phyloP scores from a whole-genome alignment of 768 basidiomycete species.

The Exidia glandulosa region DNA sequence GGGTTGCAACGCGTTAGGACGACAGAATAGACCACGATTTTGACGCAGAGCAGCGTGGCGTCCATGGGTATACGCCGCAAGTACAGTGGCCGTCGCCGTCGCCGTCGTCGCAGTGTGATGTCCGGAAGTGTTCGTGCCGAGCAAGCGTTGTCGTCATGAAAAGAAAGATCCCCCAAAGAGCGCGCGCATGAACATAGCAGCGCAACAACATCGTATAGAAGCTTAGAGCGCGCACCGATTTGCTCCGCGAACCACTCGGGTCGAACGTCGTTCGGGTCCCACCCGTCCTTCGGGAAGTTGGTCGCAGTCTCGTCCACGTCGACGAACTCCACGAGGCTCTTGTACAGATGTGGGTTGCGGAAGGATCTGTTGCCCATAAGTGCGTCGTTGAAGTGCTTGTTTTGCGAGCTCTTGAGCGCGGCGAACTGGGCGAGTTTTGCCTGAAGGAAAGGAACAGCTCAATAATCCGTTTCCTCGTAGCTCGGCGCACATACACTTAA shows the following conservation, averaged over 20 bases:
- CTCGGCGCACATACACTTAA: constrained; percentile 39
- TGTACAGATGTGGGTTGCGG: constrained; percentile 92
- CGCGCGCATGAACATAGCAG: background rate
- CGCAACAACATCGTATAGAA: background rate
- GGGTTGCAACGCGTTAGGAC: background rate
- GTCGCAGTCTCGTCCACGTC: constrained; percentile 82
- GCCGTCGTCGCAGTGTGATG: background rate
- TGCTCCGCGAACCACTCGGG: constrained; percentile 67
- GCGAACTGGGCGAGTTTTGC: constrained; percentile 74
- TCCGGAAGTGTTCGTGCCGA: background rate
- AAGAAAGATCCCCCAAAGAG: background rate
- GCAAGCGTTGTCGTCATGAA: background rate
- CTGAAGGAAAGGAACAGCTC: constrained; percentile 27
- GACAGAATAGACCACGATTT: too few relatives aligned
- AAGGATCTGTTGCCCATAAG: constrained; percentile 89
- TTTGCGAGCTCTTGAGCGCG: constrained; percentile 49
- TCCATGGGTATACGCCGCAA: too few relatives aligned
- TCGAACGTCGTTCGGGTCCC: constrained; percentile 55
- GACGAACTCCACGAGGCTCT: constrained; percentile 90
- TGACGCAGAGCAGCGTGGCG: too few relatives aligned
- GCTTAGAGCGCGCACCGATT: constrained; percentile 48
- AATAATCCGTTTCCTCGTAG: background rate
- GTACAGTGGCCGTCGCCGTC: too few relatives aligned
- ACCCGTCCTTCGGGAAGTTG: constrained; percentile 63
- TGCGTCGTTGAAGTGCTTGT: constrained; percentile 91